A percentile compares a stretch with the other conserved stretches of the same genome.
phyloP scores from a whole-genome alignment of 2,329 filamentous ascomycete species.

The Claviceps citrina region DNA sequence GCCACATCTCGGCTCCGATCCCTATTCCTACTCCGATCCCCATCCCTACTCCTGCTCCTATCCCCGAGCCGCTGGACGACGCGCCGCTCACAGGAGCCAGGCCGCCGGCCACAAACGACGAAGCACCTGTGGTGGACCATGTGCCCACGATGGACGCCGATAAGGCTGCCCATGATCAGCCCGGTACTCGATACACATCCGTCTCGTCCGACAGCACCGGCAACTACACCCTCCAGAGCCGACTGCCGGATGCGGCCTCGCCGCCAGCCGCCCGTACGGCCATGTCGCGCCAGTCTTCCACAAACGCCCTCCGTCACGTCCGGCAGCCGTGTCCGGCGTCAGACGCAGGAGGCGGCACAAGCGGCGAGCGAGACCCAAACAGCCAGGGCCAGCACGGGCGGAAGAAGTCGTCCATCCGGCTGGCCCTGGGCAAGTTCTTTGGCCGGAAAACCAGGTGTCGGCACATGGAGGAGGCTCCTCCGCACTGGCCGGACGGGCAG shows the following conservation, averaged over 20 bases:
- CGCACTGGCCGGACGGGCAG: background rate
- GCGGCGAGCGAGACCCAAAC: constrained; percentile 8
- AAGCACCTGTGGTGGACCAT: background rate
- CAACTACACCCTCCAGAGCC: background rate
- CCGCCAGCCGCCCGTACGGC: background rate
- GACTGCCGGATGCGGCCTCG: background rate
- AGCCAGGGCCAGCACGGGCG: constrained; percentile 23
- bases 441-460: constrained; percentile 38
- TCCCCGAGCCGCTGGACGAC: constrained; percentile 32
- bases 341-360: constrained; percentile 6
- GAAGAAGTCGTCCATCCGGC: constrained; percentile 43
- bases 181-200: background rate
- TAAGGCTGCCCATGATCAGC: background rate
- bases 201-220: background rate
- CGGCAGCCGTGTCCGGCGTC: constrained; percentile 7
- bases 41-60: too few species aligned
- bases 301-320: background rate
- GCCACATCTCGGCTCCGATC: constrained; percentile 48
- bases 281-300: background rate
- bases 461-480: constrained; percentile 1
- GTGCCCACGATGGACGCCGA: background rate
- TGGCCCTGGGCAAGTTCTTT: constrained; percentile 42
- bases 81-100: constrained; percentile 38
- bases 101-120: constrained; percentile 18
- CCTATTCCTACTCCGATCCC: constrained; percentile 7